Percentiles rank a stretch among this genome's conserved stretches.
phyloP scores from a whole-genome alignment of 1,139 yeast genomes.

The Geotrichum candidum region DNA sequence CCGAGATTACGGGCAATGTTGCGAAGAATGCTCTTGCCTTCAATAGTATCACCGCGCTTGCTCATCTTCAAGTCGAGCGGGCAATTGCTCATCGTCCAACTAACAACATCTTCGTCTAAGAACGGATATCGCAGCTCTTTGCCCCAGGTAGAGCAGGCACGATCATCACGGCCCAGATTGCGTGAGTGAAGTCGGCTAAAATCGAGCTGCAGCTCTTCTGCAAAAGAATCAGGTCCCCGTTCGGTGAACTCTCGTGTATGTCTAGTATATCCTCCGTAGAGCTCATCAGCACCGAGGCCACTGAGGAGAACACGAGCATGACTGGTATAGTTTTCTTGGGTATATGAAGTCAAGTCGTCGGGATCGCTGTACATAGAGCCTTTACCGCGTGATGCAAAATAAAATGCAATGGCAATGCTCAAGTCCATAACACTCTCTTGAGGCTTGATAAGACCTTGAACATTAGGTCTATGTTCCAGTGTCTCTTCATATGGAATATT shows the following conservation, averaged over 20 bases:
- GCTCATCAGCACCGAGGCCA: conserved; percentile 97
- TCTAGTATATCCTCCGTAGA: conserved; percentile 86
- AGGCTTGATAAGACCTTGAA: conserved; percentile 68
- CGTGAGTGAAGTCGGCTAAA: conserved; percentile 68
- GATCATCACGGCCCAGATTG: conserved; percentile 85
- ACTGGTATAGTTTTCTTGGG: conserved; percentile 40
- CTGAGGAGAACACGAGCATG: conserved; percentile 68
- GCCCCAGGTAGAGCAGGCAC: conserved; percentile 81
- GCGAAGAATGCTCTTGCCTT: conserved; percentile 60
- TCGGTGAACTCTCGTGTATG: conserved; percentile 44
- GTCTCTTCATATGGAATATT: conserved; percentile 69
- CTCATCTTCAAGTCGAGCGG: conserved; percentile 35
- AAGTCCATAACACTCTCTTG: conserved; percentile 89
- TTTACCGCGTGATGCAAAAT: conserved; percentile 69
- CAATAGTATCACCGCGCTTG: conserved; percentile 26
- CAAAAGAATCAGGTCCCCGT: conserved; percentile 36
- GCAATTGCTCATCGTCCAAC: conserved; percentile 38
- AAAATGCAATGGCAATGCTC: conserved; percentile 90
- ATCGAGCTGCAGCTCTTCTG: conserved; percentile 58
- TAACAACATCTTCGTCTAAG: conserved; percentile 58
- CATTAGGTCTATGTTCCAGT: conserved; percentile 46
- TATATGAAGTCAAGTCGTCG: conserved; percentile 6
- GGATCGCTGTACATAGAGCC: conserved; percentile 32
- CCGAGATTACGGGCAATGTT: conserved; percentile 48
- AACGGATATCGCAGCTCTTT: conserved; percentile 89